Evolutionary conservation across 768 basidiomycete genomes (phyloP).

Genomic region (Kwoniella europaea): DNA sequence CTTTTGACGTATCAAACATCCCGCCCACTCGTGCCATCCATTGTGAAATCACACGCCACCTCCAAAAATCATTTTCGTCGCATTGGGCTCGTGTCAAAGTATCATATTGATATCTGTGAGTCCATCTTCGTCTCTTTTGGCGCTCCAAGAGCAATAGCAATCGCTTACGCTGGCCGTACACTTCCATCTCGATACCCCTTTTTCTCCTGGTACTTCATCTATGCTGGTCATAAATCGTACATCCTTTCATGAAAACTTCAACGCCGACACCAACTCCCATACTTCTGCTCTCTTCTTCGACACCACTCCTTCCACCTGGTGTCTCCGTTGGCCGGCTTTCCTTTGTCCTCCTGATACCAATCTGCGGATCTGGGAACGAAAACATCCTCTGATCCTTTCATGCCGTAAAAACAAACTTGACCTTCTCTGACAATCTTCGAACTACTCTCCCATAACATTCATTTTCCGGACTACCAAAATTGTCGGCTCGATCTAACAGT

Average conservation of each 20-base stretch:
- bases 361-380: neutral
- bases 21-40: constrained; percentile 4
- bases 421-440: neutral
- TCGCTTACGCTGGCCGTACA: neutral
- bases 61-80: neutral
- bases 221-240: constrained; percentile 1
- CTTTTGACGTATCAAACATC: neutral
- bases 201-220: neutral
- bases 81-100: neutral
- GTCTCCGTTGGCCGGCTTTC: neutral
- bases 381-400: neutral
- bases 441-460: neutral
- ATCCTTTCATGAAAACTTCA: neutral
- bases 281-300: neutral
- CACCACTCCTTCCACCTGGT: too few relatives aligned
- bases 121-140: neutral
- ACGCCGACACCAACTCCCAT: neutral
- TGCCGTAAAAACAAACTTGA: neutral
- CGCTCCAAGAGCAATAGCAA: neutral
- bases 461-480: neutral
- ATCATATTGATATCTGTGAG: neutral
- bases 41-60: neutral
- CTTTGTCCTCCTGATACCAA: neutral
- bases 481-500: too few relatives aligned
- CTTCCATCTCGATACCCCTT: neutral